Base-by-base conservation (phyloP, 192 early-diverging fungal genomes). In the Entomortierella beljakovae region DNA sequence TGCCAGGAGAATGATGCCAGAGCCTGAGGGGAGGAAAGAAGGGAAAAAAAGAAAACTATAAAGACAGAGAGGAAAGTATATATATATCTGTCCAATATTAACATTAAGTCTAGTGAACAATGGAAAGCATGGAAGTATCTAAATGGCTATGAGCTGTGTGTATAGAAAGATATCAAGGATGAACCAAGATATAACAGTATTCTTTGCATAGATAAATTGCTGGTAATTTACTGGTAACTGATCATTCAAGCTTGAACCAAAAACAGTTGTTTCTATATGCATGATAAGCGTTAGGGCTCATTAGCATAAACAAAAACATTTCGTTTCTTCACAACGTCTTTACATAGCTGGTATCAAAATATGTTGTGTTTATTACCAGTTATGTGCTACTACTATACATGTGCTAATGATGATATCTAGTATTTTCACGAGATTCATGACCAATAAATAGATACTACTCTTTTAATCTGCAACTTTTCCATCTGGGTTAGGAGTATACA, bases 381-480 rank as follows among this genome's bases (percentile, higher is more conserved):
- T n/a, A n/a, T n/a, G n/a, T n/a, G n/a, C n/a, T n/a, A n/a, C n/a
- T n/a, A n/a, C n/a, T n/a, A n/a, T n/a, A n/a, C n/a, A n/a, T n/a
- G n/a, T n/a, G n/a, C n/a, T n/a, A n/a, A n/a, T n/a, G n/a, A n/a
- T n/a, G n/a, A n/a, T n/a, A n/a, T n/a, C n/a, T n/a, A n/a, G n/a
- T n/a, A n/a, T n/a, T n/a, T n/a, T n/a, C n/a, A n/a, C n/a, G n/a
- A n/a, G n/a, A n/a, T n/a, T n/a, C n/a, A n/a, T n/a, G n/a, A n/a
- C n/a, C n/a, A n/a, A n/a, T n/a, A n/a, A n/a, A n/a, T n/a, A 52
- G 13, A 16, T 23, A 52, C 23, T 52, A 18, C 32, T 3, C 5
- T 35, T 34, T 68, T 48, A 76, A 40, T 76, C 72, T 15, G 72
- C 72, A 49, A 33, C 40, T 52, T 76, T 76, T 33, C 72, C 72